Percentiles rank a stretch among this genome's conserved stretches.
Conservation (phyloP, 1,139 yeast genomes). For the Zygoascus sp. region DNA sequence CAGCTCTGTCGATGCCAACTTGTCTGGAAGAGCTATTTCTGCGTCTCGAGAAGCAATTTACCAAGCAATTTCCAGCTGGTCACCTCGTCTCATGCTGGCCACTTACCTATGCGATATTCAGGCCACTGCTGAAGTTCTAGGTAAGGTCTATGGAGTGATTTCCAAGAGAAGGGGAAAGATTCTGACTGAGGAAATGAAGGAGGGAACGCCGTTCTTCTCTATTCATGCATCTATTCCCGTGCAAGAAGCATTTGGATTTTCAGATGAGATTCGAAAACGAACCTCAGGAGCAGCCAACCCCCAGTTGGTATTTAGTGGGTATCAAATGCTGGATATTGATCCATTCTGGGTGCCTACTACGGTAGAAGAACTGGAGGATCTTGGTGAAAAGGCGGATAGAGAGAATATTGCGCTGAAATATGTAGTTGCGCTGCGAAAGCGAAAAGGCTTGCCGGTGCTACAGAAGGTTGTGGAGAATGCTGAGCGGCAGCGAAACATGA, state of each 20-base stretch:
- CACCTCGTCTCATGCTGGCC: conserved; percentile 87
- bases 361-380: conserved; percentile 88
- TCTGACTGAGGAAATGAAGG: conserved; percentile 90
- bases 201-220: conserved; percentile 94
- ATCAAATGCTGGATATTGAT: conserved; percentile 78
- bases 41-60: conserved; percentile 71
- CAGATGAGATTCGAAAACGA: conserved; percentile 87
- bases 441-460: conserved; percentile 87
- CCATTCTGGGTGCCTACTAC: conserved; percentile 99
- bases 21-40: conserved; percentile 69
- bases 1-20: conserved; percentile 34
- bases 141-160: conserved; percentile 92
- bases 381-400: conserved; percentile 89
- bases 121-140: conserved; percentile 89
- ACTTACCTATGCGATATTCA: conserved; percentile 94
- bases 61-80: conserved; percentile 64
- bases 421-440: conserved; percentile 73
- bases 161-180: conserved; percentile 84
- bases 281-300: conserved; percentile 98
- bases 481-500: conserved; percentile 77
- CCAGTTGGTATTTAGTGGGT: conserved; percentile 87
- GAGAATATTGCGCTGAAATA: conserved; percentile 86
- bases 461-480: conserved; percentile 88
- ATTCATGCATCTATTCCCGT: conserved; percentile 86
- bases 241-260: conserved; percentile 92